A percentile compares a stretch with the other conserved stretches of the same genome.
These are phyloP conservation scores for Gastrodia elata DNA, from an alignment of 106 monocot genomes.

Conservation along the genomic window DNA sequence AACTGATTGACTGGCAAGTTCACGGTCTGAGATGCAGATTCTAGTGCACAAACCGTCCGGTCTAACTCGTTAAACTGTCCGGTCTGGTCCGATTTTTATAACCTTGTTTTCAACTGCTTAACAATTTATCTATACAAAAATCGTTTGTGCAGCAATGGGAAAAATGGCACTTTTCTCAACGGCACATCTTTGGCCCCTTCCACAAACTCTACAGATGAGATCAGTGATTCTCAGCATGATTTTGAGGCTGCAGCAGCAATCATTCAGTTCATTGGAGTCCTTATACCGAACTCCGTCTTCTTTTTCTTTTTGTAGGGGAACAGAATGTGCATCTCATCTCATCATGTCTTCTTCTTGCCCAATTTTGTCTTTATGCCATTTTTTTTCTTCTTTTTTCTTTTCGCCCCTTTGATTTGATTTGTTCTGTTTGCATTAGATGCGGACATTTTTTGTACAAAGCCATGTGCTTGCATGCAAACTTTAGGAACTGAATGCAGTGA, in stretches of 20 bases:
- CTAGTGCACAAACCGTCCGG: neutral
- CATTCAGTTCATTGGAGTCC: conserved; percentile 15
- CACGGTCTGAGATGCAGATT: neutral
- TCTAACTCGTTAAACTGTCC: neutral
- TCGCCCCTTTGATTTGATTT: neutral
- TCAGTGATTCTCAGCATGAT: conserved; percentile 6
- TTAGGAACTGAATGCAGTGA: neutral
- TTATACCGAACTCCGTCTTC: conserved; percentile 23
- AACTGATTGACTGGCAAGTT: too few relatives aligned
- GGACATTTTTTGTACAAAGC: conserved; percentile 4
- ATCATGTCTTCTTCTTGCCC: neutral
- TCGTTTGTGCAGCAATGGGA: conserved; percentile 59
- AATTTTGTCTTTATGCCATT: neutral
- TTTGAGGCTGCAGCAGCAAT: conserved; percentile 2
- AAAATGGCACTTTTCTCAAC: conserved; percentile 61
- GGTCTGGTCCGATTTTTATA: neutral
- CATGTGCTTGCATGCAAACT: neutral
- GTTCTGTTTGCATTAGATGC: neutral
- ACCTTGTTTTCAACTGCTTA: neutral
- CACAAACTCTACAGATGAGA: conserved; percentile 35
- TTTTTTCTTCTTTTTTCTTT: neutral
- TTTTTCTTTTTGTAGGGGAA: conserved; percentile 36
- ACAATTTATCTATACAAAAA: neutral
- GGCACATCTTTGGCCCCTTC: conserved; percentile 70
- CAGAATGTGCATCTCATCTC: neutral